Conservation (phyloP, 2,329 filamentous ascomycete genomes). For the Apiospora aurea region DNA sequence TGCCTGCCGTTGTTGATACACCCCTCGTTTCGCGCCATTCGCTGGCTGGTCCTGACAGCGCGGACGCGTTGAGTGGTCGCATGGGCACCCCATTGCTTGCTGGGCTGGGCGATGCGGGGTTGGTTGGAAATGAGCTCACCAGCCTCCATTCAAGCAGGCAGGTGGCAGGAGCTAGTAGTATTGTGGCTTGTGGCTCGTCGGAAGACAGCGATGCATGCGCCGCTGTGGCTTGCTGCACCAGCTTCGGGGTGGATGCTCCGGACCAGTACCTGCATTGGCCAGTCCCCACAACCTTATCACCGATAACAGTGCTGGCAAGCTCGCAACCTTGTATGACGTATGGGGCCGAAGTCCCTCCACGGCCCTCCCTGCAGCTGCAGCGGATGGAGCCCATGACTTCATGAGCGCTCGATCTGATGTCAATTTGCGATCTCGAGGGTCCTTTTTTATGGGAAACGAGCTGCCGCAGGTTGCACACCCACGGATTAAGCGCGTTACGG, state of each 20-base stretch:
- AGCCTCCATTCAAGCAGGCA: background rate
- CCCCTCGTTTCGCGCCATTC: background rate
- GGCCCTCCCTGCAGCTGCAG: slow-evolving; percentile 8
- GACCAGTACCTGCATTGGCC: slow-evolving; percentile 4
- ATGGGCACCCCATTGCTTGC: background rate
- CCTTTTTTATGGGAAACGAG: background rate
- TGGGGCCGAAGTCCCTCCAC: slow-evolving; percentile 12
- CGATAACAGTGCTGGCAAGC: background rate
- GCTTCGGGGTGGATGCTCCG: slow-evolving; percentile 5
- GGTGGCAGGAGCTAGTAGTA: no score
- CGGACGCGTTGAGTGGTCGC: slow-evolving; percentile 26
- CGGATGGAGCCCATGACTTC: slow-evolving; percentile 28
- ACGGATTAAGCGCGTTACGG: background rate
- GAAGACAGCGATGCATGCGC: background rate
- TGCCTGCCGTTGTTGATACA: slow-evolving; percentile 15
- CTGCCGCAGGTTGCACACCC: slow-evolving; percentile 2
- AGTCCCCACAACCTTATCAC: background rate
- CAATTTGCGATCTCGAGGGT: slow-evolving; percentile 20
- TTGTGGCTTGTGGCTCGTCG: background rate
- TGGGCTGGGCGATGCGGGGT: background rate
- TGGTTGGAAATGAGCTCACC: slow-evolving; percentile 8
- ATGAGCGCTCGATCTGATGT: slow-evolving; percentile 28
- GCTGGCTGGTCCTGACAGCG: background rate
- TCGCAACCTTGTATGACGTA: background rate
- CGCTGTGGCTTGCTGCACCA: no score